Evolutionary conservation across 2,329 filamentous ascomycete genomes (phyloP), one percentile per base, ranked within the genome.

Genomic region (Cordyceps cateniannulata): DNA sequence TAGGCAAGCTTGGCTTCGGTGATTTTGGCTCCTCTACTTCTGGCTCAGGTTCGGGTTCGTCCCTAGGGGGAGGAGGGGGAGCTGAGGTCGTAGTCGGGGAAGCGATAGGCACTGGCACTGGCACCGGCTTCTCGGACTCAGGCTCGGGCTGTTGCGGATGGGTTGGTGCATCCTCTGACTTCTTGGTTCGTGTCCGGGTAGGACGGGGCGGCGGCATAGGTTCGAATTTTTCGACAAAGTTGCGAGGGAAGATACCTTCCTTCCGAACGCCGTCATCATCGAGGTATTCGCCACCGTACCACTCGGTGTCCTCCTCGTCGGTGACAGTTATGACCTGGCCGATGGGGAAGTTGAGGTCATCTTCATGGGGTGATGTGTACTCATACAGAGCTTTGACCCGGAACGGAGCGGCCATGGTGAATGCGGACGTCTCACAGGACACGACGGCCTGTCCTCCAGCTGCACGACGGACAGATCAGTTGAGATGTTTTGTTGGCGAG

Each of bases 221-320:
- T 73, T 98, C 93, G 75, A 91, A 96, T 76, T 88, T 91, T 76
- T 99, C 95, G 70, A 99, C 95, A 72, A 99, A 99, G 77, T 98
- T 99, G 72, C 89, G 88, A 56, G 92, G 93, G 74, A 97, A 98
- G 68, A 97, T 89, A 66, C 93, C 93, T 70, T 93, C 87, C 71
- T 87, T 84, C 75, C 88, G 91, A 64, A 75, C 76, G 61, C 95
- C 95, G 57, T 81, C 76, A 63, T 86, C 85, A 75, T 96, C 90
- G 65, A 86, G 78, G 73, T 96, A 97, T 75, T 95, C 89, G 66
- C 95, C 93, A 65, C 84, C 85, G 72, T 95, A 96, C 95, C 93
- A 98, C 73, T 98, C 96, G 65, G 82, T 87, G 72, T 96, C 95
- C 72, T 98, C 95, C 74, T 91, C 86, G 63, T 93, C 93, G 49